Conservation (phyloP, 2,329 filamentous ascomycete genomes). For the Aureobasidium lini region DNA sequence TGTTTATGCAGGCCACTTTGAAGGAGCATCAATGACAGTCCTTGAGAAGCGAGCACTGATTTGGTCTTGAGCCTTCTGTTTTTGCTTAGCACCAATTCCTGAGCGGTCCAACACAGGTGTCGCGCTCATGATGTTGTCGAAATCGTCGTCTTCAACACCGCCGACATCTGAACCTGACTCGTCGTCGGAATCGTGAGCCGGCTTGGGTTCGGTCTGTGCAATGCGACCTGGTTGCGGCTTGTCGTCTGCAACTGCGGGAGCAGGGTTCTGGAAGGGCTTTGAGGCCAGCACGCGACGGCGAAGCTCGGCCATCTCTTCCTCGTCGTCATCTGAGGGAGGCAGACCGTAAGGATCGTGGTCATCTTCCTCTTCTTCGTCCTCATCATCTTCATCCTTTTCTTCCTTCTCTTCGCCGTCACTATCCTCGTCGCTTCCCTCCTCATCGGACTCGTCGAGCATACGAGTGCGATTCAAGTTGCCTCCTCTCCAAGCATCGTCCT, state of each 20-base stretch:
- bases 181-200: constrained; percentile 51
- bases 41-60: constrained; percentile 44
- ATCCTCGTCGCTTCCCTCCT: constrained; percentile 34
- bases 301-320: constrained; percentile 89
- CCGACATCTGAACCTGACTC: constrained; percentile 66
- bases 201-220: constrained; percentile 43
- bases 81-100: constrained; percentile 59
- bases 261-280: constrained; percentile 68
- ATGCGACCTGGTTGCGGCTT: constrained; percentile 57
- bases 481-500: constrained; percentile 76
- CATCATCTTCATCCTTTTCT: constrained; percentile 36
- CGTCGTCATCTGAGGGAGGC: constrained; percentile 69
- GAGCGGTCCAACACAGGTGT: constrained; percentile 82
- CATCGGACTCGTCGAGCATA: constrained; percentile 46
- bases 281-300: constrained; percentile 83
- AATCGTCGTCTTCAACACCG: constrained; percentile 64
- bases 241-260: constrained; percentile 31
- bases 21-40: constrained; percentile 41
- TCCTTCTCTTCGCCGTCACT: constrained; percentile 39
- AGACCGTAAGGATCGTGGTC: constrained; percentile 64
- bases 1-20: constrained; percentile 29
- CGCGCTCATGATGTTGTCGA: constrained; percentile 88
- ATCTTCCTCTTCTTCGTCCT: constrained; percentile 32
- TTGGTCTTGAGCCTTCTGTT: constrained; percentile 43
- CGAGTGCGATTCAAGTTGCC: constrained; percentile 72